These are phyloP conservation scores for Penicillium thymicola DNA, from an alignment of 2,329 filamentous ascomycete species.

Conservation along the genomic window DNA sequence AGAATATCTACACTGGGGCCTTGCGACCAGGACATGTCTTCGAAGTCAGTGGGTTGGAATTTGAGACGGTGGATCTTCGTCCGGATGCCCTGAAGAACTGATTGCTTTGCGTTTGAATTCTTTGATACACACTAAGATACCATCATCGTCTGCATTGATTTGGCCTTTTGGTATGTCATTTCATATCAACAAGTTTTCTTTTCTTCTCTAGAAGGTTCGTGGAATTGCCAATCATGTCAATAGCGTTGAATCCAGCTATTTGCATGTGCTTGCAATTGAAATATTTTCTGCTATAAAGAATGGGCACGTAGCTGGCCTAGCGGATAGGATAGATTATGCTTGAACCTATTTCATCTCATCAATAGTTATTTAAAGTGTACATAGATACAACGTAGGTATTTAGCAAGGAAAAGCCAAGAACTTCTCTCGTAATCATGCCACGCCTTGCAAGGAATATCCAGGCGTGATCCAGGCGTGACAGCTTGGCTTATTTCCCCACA, in stretches of 20 bases:
- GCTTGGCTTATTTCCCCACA: constrained; percentile 8
- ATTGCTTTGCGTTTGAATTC: constrained; percentile 4
- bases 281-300: neutral
- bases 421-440: neutral
- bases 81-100: constrained; percentile 17
- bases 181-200: neutral
- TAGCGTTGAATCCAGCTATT: neutral
- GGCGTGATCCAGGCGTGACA: neutral
- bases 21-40: constrained; percentile 68
- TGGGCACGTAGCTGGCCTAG: neutral
- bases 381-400: neutral
- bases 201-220: neutral
- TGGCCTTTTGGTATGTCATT: neutral
- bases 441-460: neutral
- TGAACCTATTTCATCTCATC: neutral
- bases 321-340: neutral
- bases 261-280: neutral
- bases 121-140: constrained; percentile 19
- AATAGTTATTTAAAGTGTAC: neutral
- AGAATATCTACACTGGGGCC: constrained; percentile 75
- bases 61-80: constrained; percentile 64
- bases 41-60: constrained; percentile 63
- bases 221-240: neutral
- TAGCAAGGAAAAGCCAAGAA: neutral
- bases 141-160: constrained; percentile 5